Evolutionary conservation across 2,329 filamentous ascomycete species (phyloP), one percentile per base, ranked within the genome.

Genomic region (Curvularia sp.): DNA sequence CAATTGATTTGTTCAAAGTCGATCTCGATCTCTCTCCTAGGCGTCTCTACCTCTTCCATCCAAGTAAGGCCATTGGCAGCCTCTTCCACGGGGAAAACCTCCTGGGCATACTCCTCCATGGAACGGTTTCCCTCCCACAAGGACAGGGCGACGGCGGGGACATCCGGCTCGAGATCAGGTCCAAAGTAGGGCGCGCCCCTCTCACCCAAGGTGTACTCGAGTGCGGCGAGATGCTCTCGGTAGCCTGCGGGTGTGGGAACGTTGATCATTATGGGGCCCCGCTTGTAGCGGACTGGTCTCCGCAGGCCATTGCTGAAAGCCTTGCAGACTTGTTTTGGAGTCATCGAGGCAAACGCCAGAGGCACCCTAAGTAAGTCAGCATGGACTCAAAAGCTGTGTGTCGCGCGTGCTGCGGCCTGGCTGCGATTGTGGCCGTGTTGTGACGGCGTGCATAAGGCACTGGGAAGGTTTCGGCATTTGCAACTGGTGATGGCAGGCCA

Each of bases 1-100:
- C 74, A 76, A 64, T 74, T 77, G 69, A 75, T 68, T 61, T 72
- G 70, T 64, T 71, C 67, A 59, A 74, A 72, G 61, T 75, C 72
- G 56, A 71, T 63, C 47, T 77, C 75, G 54, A 75, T 60, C 60
- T 73, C 72, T 55, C 70, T 70, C 53, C 64, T 67, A 60, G 74
- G 74, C 65, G 73, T 77, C 60, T 76, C 74, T 63, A 79, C 77
- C 74, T 84, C 82, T 61, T 81, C 80, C 94, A 97, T 98, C 95
- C 95, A 99, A 15, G 90, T 92, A 72, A 95, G 80, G 5, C 94
- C 94, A 74, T 98, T 98, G 30, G 93, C 92, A 68, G 93, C 90
- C 79, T 99, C 95, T 77, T 99, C 95, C 12, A 97, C 84, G 0
- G 92, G 92, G 70, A 98, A 98, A 27, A 96, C 93, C 75, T 98